Conservation (phyloP, 2,329 filamentous ascomycete genomes). For the Coniochaeta sp. region DNA sequence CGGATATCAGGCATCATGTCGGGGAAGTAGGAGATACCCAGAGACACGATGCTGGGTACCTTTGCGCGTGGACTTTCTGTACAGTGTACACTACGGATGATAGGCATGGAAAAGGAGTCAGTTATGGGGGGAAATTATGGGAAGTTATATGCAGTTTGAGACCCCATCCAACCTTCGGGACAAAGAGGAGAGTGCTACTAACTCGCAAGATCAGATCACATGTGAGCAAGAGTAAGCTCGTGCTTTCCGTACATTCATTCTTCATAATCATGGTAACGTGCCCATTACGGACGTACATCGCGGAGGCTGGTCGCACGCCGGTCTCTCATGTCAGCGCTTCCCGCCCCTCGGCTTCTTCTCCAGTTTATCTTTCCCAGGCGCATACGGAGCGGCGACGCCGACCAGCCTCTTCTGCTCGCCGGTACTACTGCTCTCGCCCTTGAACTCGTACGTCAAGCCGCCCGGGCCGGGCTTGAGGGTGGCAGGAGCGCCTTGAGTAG, state of each 20-base stretch:
- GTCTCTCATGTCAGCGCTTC: conserved; percentile 14
- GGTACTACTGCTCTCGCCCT: conserved; percentile 22
- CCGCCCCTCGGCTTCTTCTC: conserved; percentile 24
- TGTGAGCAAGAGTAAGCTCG: neutral
- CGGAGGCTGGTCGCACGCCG: neutral
- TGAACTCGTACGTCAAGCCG: conserved; percentile 37
- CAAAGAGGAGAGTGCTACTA: neutral
- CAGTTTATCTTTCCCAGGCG: conserved; percentile 43
- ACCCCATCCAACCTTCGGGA: neutral
- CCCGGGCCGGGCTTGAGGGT: conserved; percentile 26
- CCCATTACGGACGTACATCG: neutral
- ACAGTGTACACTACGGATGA: neutral
- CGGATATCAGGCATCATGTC: conserved; percentile 70
- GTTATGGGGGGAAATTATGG: neutral
- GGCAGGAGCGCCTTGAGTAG: conserved; percentile 48
- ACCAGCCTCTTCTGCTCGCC: conserved; percentile 35
- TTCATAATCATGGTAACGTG: neutral
- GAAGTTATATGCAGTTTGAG: neutral
- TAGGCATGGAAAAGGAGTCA: neutral
- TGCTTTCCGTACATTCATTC: neutral
- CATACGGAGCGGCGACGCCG: conserved; percentile 51
- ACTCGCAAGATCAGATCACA: no score
- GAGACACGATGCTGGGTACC: neutral
- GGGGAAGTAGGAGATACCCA: conserved; percentile 21
- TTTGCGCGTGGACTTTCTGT: conserved; percentile 20